Percentiles rank a stretch among this genome's conserved stretches.
phyloP scores from a whole-genome alignment of 345 rosid genomes.

The Hypericum perforatum region DNA sequence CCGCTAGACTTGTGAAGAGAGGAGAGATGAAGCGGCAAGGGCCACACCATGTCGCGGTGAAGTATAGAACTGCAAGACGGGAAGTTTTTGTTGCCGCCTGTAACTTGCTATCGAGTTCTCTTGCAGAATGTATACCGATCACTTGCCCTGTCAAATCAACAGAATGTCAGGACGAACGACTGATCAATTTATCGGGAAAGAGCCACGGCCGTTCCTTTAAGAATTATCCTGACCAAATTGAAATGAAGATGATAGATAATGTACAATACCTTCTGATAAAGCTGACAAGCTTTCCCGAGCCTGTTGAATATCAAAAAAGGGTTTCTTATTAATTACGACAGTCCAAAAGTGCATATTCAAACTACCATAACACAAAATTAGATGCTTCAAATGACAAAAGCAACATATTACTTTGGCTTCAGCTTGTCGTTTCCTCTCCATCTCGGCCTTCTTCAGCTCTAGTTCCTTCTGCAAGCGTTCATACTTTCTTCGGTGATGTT shows the following conservation, averaged over 20 bases:
- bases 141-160: slow-evolving; percentile 50
- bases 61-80: slow-evolving; percentile 66
- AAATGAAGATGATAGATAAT: too few species aligned
- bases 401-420: slow-evolving; percentile 44
- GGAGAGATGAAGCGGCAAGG: slow-evolving; percentile 89
- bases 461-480: slow-evolving; percentile 56
- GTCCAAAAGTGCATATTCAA: not conserved
- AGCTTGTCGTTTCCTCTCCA: slow-evolving; percentile 34
- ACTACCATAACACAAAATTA: not conserved
- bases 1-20: slow-evolving; percentile 58
- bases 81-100: slow-evolving; percentile 59
- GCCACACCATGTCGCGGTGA: slow-evolving; percentile 94
- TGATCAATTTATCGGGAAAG: not conserved
- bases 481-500: slow-evolving; percentile 68
- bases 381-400: not conserved
- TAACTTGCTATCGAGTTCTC: slow-evolving; percentile 60
- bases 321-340: not conserved
- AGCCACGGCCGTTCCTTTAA: too few species aligned
- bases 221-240: too few species aligned
- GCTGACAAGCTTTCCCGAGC: slow-evolving; percentile 48
- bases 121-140: slow-evolving; percentile 46
- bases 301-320: slow-evolving; percentile 31
- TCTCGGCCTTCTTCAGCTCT: slow-evolving; percentile 42
- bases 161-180: slow-evolving; percentile 1
- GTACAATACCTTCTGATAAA: slow-evolving; percentile 54